phyloP scores from a whole-genome alignment of 768 basidiomycete genomes.

The Kwoniella botswanensis region DNA sequence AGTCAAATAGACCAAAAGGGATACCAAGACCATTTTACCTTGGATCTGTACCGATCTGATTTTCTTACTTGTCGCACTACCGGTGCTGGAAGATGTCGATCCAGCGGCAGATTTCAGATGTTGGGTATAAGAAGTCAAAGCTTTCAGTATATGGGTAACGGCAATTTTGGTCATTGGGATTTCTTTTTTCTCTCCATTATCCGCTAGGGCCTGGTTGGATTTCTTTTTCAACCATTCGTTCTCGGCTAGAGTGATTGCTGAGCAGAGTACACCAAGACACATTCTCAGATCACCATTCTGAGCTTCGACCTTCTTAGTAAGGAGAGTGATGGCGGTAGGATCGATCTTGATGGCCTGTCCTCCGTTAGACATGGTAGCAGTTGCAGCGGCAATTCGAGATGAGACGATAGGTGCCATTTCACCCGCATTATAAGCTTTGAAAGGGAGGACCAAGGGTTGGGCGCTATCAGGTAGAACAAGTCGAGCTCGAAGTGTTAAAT shows the following conservation, averaged over 20 bases:
- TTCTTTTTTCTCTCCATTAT: conserved; percentile 8
- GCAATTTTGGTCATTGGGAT: conserved; percentile 46
- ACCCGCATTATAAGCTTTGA: conserved; percentile 54
- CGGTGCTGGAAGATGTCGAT: conserved; percentile 14
- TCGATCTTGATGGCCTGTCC: conserved; percentile 45
- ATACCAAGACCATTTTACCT: conserved; percentile 57
- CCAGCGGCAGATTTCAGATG: conserved; percentile 52
- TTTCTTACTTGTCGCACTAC: conserved; percentile 39
- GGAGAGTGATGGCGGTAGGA: conserved; percentile 56
- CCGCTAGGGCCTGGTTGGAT: conserved; percentile 7
- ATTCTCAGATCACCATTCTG: conserved; percentile 58
- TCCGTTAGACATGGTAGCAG: conserved; percentile 12
- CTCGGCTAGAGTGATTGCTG: conserved; percentile 55
- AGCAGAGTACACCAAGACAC: conserved; percentile 54
- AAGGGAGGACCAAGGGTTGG: conserved; percentile 53
- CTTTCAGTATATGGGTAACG: conserved; percentile 55
- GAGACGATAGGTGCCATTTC: conserved; percentile 56
- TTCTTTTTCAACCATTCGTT: conserved; percentile 54
- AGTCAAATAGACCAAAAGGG: conserved; percentile 48
- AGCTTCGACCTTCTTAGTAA: conserved; percentile 57
- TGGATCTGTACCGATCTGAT: conserved; percentile 57
- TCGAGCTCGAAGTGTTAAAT: conserved; percentile 56
- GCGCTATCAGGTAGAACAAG: conserved; percentile 48
- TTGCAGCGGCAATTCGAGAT: conserved; percentile 44
- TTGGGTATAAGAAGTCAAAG: conserved; percentile 53